A percentile compares a stretch with the other conserved stretches of the same genome.
Evolutionary conservation across 2,329 filamentous ascomycete species (phyloP).

Genomic region (Nemania diffusa): DNA sequence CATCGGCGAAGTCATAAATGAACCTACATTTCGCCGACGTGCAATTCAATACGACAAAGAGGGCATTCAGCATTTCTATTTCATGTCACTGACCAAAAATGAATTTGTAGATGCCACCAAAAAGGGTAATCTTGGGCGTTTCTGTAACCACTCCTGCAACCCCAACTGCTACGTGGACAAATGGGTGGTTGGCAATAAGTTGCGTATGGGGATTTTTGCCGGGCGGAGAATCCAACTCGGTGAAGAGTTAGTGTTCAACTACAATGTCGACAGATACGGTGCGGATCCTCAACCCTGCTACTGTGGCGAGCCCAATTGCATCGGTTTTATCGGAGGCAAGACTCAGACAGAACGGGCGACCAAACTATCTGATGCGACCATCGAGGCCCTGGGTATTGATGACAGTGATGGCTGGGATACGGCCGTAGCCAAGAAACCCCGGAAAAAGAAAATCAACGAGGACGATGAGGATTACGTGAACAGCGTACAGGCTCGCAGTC

Average conservation of each 20-base stretch:
- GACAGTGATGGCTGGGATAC: constrained; percentile 93
- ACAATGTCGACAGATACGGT: constrained; percentile 98
- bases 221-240: constrained; percentile 84
- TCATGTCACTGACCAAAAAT: constrained; percentile 97
- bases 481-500: constrained; percentile 61
- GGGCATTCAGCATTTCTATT: constrained; percentile 99
- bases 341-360: constrained; percentile 96
- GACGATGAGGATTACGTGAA: constrained; percentile 97
- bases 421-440: constrained; percentile 85
- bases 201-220: constrained; percentile 99
- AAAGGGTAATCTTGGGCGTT: constrained; percentile 93
- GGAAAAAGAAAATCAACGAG: constrained; percentile 90
- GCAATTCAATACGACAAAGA: constrained; percentile 95
- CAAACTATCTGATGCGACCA: constrained; percentile 87
- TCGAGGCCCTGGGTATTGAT: constrained; percentile 95
- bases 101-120: constrained; percentile 99
- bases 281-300: constrained; percentile 97
- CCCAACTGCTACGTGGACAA: constrained; percentile 99
- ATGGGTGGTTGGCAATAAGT: constrained; percentile 96
- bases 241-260: constrained; percentile 98
- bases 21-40: constrained; percentile 85
- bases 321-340: constrained; percentile 96
- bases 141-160: constrained; percentile 99
- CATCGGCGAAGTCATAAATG: constrained; percentile 97
- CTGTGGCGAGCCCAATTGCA: constrained; percentile 93